These are phyloP conservation scores for Alternaria sp. DNA, from an alignment of 2,329 filamentous ascomycete genomes.

Conservation along the genomic window DNA sequence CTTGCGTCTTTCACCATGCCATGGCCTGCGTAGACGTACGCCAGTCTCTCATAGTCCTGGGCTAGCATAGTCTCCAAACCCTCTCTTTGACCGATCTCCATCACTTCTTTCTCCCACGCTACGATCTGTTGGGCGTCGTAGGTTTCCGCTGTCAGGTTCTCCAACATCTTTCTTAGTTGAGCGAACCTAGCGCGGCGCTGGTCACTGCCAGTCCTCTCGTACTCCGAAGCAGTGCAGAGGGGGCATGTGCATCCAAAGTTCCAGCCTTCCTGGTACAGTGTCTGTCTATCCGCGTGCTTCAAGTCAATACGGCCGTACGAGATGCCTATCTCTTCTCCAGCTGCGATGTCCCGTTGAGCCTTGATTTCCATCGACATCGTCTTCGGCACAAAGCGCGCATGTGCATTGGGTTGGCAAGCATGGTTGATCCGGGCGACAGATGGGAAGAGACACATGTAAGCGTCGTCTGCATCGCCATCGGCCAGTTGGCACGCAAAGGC, in stretches of 20 bases:
- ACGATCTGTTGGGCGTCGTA: constrained; percentile 33
- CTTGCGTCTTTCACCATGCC: constrained; percentile 24
- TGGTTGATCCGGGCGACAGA: constrained; percentile 36
- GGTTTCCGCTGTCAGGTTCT: constrained; percentile 28
- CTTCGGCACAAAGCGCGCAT: constrained; percentile 30
- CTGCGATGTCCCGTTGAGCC: constrained; percentile 26
- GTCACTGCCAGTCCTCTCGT: constrained; percentile 29
- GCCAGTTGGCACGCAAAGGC: constrained; percentile 32
- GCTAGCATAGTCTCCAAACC: constrained; percentile 32
- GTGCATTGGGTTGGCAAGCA: constrained; percentile 33
- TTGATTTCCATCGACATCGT: constrained; percentile 33
- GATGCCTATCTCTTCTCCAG: constrained; percentile 36
- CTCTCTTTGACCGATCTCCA: constrained; percentile 30
- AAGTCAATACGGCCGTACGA: constrained; percentile 33
- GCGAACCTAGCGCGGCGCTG: constrained; percentile 28
- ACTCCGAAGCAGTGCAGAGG: constrained; percentile 26
- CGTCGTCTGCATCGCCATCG: constrained; percentile 29
- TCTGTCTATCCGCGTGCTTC: constrained; percentile 25
- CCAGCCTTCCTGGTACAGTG: constrained; percentile 32
- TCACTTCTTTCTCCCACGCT: constrained; percentile 34
- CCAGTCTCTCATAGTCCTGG: constrained; percentile 34
- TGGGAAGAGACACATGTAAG: constrained; percentile 37
- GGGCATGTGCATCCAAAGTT: constrained; percentile 34
- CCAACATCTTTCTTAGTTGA: constrained; percentile 21
- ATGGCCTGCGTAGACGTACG: constrained; percentile 35